Percentiles rank a stretch among this genome's conserved stretches.
Conservation (phyloP, 2,329 filamentous ascomycete genomes). For the Drechslerella dactyloides region DNA sequence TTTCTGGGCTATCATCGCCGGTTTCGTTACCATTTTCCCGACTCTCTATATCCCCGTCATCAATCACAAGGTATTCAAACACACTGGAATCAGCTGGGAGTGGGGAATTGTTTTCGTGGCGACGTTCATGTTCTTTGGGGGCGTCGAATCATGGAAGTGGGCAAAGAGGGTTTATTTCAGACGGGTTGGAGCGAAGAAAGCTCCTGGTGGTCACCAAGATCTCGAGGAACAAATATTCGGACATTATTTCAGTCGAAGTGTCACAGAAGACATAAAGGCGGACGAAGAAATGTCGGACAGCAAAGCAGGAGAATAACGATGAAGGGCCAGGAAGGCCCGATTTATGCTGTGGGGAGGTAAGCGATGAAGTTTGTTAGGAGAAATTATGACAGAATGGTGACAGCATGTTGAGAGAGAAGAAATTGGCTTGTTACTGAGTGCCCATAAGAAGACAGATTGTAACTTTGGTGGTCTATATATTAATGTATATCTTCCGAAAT, state of each 20-base stretch:
- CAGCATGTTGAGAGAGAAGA: too few species aligned
- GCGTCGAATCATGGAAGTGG: constrained; percentile 74
- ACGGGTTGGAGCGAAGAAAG: constrained; percentile 11
- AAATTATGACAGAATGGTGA: too few species aligned
- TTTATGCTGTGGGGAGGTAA: too few species aligned
- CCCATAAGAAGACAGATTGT: too few species aligned
- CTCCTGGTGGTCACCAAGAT: constrained; percentile 11
- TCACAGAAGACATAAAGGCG: constrained; percentile 36
- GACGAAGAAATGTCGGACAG: constrained; percentile 22
- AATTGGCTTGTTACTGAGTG: too few species aligned
- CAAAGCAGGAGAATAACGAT: constrained; percentile 23
- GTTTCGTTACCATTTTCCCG: constrained; percentile 68
- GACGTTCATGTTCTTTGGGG: constrained; percentile 66
- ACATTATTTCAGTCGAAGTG: constrained; percentile 24
- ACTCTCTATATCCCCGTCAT: constrained; percentile 72
- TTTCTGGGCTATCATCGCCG: constrained; percentile 68
- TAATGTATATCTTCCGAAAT: too few species aligned
- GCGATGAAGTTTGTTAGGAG: too few species aligned
- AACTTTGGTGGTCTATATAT: too few species aligned
- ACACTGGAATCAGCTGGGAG: constrained; percentile 72
- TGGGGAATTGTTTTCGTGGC: constrained; percentile 72
- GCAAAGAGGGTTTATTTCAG: constrained; percentile 63
- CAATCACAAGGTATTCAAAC: constrained; percentile 72
- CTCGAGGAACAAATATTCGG: constrained; percentile 35
- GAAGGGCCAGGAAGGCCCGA: constrained; percentile 45